phyloP scores from a whole-genome alignment of 768 basidiomycete species.

The Tulasnella sp. region DNA sequence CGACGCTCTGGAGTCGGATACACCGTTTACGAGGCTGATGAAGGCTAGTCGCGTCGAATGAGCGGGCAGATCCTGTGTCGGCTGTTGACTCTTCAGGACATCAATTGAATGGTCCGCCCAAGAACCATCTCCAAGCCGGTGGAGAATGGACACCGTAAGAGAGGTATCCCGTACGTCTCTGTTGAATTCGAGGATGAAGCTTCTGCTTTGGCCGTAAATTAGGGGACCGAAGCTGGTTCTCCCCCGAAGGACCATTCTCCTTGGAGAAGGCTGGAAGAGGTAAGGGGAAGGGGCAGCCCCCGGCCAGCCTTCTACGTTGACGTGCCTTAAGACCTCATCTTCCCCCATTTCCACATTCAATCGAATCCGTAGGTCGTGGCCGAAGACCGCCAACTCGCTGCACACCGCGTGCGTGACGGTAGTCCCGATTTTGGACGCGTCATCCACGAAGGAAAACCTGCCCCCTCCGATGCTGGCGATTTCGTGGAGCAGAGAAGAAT shows the following conservation, averaged over 20 bases:
- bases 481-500: conserved; percentile 27
- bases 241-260: neutral
- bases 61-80: neutral
- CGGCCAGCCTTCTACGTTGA: neutral
- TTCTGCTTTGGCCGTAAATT: neutral
- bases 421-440: conserved; percentile 27
- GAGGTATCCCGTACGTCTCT: neutral
- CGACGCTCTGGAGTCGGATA: neutral
- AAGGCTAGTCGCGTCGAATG: neutral
- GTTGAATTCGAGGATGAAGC: neutral
- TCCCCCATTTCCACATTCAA: conserved; percentile 14
- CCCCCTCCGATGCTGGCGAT: conserved; percentile 22
- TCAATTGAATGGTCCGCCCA: neutral
- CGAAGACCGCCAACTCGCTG: conserved; percentile 27
- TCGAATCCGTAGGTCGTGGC: conserved; percentile 5
- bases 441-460: conserved; percentile 24
- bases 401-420: conserved; percentile 27
- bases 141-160: neutral
- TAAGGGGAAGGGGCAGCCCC: neutral
- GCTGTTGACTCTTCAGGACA: neutral
- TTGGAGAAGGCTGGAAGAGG: neutral
- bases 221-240: neutral
- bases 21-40: neutral
- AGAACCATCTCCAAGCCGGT: neutral
- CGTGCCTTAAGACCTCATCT: conserved; percentile 15